A percentile compares a stretch with the other conserved stretches of the same genome.
These are phyloP conservation scores for Coemansia sp. DNA, from an alignment of 371 early-diverging fungal species.

Conservation along the genomic window DNA sequence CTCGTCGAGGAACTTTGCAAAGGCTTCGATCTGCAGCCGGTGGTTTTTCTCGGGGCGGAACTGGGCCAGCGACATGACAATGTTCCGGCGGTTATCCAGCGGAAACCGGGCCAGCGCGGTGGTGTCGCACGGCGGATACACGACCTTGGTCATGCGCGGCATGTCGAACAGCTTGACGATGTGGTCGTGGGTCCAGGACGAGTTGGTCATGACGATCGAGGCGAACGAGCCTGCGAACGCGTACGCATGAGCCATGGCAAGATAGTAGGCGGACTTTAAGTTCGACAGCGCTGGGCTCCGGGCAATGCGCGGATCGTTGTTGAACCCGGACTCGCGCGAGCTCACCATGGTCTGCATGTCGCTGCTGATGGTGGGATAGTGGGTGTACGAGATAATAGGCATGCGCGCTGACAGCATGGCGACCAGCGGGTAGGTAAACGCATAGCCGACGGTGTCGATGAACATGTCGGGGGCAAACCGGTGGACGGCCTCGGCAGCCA, in stretches of 20 bases:
- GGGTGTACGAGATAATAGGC: conserved; percentile 83
- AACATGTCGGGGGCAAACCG: conserved; percentile 76
- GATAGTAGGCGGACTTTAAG: conserved; percentile 81
- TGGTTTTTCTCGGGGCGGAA: conserved; percentile 97
- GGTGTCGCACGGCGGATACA: conserved; percentile 95
- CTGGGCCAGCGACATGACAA: conserved; percentile 88
- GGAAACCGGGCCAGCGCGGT: conserved; percentile 58
- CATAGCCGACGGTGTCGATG: conserved; percentile 94
- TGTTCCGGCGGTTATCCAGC: conserved; percentile 53
- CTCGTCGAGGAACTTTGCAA: conserved; percentile 55
- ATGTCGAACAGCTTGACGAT: conserved; percentile 54
- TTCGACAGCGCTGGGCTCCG: conserved; percentile 58
- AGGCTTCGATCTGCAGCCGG: conserved; percentile 71
- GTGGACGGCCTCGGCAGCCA: conserved; percentile 76
- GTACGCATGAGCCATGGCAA: conserved; percentile 71
- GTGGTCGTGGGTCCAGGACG: conserved; percentile 93
- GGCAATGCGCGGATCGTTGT: conserved; percentile 62
- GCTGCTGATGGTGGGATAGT: conserved; percentile 95
- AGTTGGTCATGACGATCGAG: conserved; percentile 83
- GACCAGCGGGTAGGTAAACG: conserved; percentile 87
- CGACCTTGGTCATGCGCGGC: conserved; percentile 57
- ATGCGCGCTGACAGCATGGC: conserved; percentile 59
- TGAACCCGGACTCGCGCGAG: conserved; percentile 63
- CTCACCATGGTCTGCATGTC: conserved; percentile 89
- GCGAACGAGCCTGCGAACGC: conserved; percentile 76